Evolutionary conservation across 495 filamentous ascomycete genomes (phyloP), one percentile per base, ranked within the genome.

Genomic region (Penicillium malachiteum): DNA sequence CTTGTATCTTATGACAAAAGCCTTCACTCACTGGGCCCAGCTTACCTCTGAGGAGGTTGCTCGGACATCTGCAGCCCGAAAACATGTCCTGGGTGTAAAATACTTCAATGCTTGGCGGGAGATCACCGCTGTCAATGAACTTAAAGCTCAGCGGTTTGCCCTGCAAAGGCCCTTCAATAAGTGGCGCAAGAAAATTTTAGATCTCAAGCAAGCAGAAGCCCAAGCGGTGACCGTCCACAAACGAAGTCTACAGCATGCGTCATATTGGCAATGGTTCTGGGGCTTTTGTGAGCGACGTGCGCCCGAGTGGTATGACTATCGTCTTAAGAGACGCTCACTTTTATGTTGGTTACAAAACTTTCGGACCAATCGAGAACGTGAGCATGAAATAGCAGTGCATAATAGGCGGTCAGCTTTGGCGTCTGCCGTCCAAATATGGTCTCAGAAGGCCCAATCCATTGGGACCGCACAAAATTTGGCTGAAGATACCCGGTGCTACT

Each of bases 101-200:
- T 91, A 86, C 60, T 94, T 92, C 66, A 84, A 85, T 59, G 85
- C 84, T 3, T 94, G 89, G 89, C 79, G 83, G 34, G 84, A 84
- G 41, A 85, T 91, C 44, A 91, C 89, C 10, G 78, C 77, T 7
- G 83, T 88, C 41, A 88, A 90, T 60, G 77, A 86, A 52, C 62
- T 84, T 32, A 91, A 89, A 66, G 82, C 85, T 2, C 81, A 84
- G 39, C 76, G 83, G 9, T 87, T 87, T 52, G 73, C 78, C 10
- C 55, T 85, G 7, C 75, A 75, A 39, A 83, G 80, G 46, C 85
- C 84, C 33, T 79, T 88, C 52, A 63, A 68, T 33, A 53, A 71
- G 12, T 88, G 85, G 86, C 78, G 75, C 42, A 73, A 73, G 37
- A 77, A 73, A 41, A 58, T 73, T 12, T 55, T 67, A 12, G 52